Evolutionary conservation across 768 basidiomycete genomes (phyloP), one percentile per base, ranked within the genome.

Genomic region (Hirschioporus abietinus): DNA sequence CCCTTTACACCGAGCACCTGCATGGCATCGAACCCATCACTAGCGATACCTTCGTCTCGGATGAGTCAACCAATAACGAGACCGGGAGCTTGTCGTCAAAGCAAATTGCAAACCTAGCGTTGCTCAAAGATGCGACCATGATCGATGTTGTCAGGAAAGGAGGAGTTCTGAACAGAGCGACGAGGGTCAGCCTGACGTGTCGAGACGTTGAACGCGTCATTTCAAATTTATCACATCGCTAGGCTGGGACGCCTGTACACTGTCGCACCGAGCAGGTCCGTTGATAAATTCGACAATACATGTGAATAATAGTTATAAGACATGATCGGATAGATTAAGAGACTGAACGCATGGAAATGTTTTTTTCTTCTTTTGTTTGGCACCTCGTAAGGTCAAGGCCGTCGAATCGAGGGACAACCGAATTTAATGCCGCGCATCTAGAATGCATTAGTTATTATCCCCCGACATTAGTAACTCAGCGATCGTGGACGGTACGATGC

Each of bases 131-230:
- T 35, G 72, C 81, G 63, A 73, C 74, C 35, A 74, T 77, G 35
- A 73, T 76, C 64, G 75, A 77, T 58, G 76, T 77, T 10, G 74
- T 89, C 63, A 63, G 71, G 57, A 73, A 77, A 18, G 88, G 88
- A n/a, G 85, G 84, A 8, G 73, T 75, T 30, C 75, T 95, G 66
- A 72, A 74, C 68, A 82, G 95, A 68, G 78, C 78, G 20, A 82
- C 82, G 52, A 79, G 95, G 73, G 87, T 91, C 64, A 96, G 93
- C 77, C 75, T 96, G 72, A 96, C 95, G 1, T 96, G 92, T 74
- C 83, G 95, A 64, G 91, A 91, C 72, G 90, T 95, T 1, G 83
- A 82, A 65, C 90, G 85, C 72, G 88, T 93, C 62, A 76, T 61
- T 61, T 61, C 24, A 61, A 61, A 61, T 34, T 15, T 34, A 61